These are phyloP conservation scores for Botrytis squamosa DNA, from an alignment of 2,329 filamentous ascomycete species.

Conservation along the genomic window DNA sequence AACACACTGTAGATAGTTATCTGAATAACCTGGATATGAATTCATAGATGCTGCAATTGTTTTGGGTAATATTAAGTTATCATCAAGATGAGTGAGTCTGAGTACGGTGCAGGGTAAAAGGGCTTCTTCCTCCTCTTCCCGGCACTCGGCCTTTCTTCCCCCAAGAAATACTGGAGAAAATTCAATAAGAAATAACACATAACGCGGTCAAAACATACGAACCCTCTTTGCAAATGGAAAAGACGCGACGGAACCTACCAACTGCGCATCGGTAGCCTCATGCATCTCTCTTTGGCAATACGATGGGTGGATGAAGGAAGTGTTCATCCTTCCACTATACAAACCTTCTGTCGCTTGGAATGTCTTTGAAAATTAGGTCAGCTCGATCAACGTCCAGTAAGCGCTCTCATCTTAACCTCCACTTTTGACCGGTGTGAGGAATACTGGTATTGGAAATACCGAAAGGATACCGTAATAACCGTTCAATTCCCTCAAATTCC, in stretches of 20 bases:
- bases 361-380: conserved; percentile 4
- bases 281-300: conserved; percentile 3
- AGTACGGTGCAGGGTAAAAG: background rate
- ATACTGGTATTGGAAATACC: conserved; percentile 13
- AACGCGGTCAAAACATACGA: conserved; percentile 15
- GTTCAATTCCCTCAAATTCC: conserved; percentile 12
- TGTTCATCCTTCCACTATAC: conserved; percentile 10
- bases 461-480: conserved; percentile 1
- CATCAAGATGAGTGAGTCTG: background rate
- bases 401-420: background rate
- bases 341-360: background rate
- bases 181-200: background rate
- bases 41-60: background rate
- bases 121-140: background rate
- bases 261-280: conserved; percentile 13
- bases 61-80: background rate
- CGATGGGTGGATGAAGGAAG: conserved; percentile 7
- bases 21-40: background rate
- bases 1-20: background rate
- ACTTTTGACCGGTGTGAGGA: conserved; percentile 3
- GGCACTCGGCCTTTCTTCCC: conserved; percentile 1
- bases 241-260: conserved; percentile 3
- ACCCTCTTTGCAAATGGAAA: background rate
- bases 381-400: background rate
- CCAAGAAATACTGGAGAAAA: conserved; percentile 7